Conservation (phyloP, 164 flowering plant species). For the Vitis amurensis region DNA sequence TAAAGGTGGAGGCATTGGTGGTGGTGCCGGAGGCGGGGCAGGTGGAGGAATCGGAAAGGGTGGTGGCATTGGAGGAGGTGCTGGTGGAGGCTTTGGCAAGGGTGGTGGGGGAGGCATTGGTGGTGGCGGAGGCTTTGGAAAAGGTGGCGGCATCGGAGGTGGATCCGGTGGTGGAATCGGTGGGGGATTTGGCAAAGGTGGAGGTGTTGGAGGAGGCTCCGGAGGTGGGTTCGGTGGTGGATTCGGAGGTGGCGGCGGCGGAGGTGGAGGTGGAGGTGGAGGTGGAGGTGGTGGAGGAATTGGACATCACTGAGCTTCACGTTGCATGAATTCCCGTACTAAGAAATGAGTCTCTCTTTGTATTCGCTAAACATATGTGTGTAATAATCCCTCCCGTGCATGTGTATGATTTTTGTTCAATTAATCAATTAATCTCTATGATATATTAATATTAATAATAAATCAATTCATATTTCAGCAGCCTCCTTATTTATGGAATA, state of each 20-base stretch:
- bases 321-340: constrained; percentile 15
- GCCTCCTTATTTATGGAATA: no score
- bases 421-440: no score
- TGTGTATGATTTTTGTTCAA: no score
- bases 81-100: constrained; percentile 22
- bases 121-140: constrained; percentile 25
- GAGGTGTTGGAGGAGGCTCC: background rate
- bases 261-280: constrained; percentile 15
- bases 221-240: constrained; percentile 24
- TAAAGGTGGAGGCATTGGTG: constrained; percentile 13
- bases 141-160: constrained; percentile 8
- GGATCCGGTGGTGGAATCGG: constrained; percentile 21
- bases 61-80: constrained; percentile 17
- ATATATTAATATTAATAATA: no score
- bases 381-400: no score
- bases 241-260: constrained; percentile 22
- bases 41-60: constrained; percentile 32
- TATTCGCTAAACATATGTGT: no score
- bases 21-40: constrained; percentile 16
- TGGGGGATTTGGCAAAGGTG: constrained; percentile 10
- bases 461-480: no score
- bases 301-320: constrained; percentile 29
- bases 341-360: background rate
- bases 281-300: constrained; percentile 31
- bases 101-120: constrained; percentile 21